Conservation (phyloP, 495 filamentous ascomycete species). For the Lepraria neglecta region DNA sequence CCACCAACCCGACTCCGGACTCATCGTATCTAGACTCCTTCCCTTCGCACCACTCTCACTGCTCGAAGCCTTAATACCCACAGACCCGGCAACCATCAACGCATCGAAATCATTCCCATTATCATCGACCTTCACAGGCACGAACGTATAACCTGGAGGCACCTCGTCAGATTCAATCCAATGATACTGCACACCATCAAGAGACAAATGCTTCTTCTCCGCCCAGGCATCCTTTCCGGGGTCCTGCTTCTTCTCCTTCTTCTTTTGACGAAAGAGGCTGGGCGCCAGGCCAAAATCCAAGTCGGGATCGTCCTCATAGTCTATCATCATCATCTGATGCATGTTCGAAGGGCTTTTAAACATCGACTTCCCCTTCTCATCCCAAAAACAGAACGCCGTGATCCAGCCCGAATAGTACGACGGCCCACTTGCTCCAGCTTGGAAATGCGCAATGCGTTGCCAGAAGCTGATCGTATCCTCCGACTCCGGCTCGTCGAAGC, state of each 20-base stretch:
- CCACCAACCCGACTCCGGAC: background rate
- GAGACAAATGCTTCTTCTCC: background rate
- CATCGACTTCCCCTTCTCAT: slow-evolving; percentile 31
- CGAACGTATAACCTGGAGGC: background rate
- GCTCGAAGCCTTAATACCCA: background rate
- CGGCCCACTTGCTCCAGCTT: slow-evolving; percentile 29
- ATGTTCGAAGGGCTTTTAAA: slow-evolving; percentile 6
- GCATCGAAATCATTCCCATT: background rate
- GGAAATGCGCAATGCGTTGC: slow-evolving; percentile 30
- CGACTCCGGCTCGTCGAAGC: slow-evolving; percentile 28
- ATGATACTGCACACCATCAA: background rate
- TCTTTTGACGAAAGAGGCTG: too few relatives aligned
- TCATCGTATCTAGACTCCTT: background rate
- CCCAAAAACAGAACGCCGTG: slow-evolving; percentile 46
- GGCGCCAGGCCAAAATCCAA: too few relatives aligned
- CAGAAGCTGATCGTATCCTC: slow-evolving; percentile 37
- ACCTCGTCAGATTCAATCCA: background rate
- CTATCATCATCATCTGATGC: background rate
- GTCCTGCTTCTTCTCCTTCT: too few relatives aligned
- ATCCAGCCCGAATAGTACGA: slow-evolving; percentile 41
- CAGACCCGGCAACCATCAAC: slow-evolving; percentile 1
- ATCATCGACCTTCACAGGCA: slow-evolving; percentile 1
- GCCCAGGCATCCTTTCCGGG: background rate
- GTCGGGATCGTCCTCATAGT: background rate
- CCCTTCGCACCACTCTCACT: background rate